A percentile compares a stretch with the other conserved stretches of the same genome.
These are phyloP conservation scores for Coemansia sp. DNA, from an alignment of 192 early-diverging fungal genomes.

Conservation along the genomic window DNA sequence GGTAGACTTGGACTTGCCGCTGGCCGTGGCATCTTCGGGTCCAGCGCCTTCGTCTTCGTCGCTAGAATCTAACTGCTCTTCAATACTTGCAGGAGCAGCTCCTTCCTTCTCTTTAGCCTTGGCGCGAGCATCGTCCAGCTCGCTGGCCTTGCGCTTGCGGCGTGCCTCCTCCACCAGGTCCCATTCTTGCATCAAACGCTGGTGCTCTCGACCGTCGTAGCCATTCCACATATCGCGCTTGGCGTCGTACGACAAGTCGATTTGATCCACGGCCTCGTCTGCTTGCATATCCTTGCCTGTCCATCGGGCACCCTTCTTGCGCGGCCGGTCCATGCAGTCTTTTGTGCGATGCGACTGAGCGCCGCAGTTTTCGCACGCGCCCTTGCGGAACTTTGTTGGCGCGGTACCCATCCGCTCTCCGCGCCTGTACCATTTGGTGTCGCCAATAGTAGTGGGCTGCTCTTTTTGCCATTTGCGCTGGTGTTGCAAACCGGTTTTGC, in stretches of 20 bases:
- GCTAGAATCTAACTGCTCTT: constrained; percentile 42
- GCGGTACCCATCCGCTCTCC: constrained; percentile 62
- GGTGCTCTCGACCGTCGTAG: constrained; percentile 87
- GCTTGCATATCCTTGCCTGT: constrained; percentile 75
- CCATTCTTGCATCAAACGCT: constrained; percentile 71
- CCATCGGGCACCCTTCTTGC: constrained; percentile 87
- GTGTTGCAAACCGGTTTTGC: constrained; percentile 82
- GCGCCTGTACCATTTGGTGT: constrained; percentile 35
- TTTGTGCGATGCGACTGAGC: constrained; percentile 91
- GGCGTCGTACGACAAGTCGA: constrained; percentile 85
- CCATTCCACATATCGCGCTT: constrained; percentile 99
- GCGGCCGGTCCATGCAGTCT: constrained; percentile 91
- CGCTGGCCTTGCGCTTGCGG: constrained; percentile 71
- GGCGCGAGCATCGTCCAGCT: constrained; percentile 57
- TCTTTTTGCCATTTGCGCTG: constrained; percentile 57
- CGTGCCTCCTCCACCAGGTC: constrained; percentile 84
- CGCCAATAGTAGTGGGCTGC: constrained; percentile 1
- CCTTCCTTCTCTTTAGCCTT: background rate
- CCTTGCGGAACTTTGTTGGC: constrained; percentile 88
- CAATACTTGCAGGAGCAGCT: constrained; percentile 8
- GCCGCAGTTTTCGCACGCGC: constrained; percentile 98
- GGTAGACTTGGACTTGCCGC: constrained; percentile 87
- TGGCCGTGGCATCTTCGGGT: constrained; percentile 69
- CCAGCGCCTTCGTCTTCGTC: constrained; percentile 85
- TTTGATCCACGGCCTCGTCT: constrained; percentile 78